These are phyloP conservation scores for Lepidium sativum DNA, from an alignment of 345 rosid species.

Conservation along the genomic window DNA sequence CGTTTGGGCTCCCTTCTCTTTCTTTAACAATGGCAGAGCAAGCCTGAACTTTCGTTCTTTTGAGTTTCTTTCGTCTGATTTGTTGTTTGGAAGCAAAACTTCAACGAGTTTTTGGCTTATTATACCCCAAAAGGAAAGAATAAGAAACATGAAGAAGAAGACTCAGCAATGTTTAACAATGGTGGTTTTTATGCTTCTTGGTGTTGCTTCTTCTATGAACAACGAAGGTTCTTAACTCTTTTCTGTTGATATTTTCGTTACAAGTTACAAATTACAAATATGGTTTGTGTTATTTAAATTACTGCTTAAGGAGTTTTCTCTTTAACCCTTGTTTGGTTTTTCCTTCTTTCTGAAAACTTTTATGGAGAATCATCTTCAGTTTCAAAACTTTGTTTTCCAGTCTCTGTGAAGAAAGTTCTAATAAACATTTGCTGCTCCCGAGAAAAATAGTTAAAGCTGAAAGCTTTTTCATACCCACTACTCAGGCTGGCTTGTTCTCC, in stretches of 20 bases:
- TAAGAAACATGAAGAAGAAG: constrained; percentile 9
- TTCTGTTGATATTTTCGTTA: not conserved
- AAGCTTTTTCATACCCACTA: constrained; percentile 11
- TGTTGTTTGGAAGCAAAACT: not conserved
- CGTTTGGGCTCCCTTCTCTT: constrained; percentile 30
- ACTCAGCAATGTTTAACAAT: constrained; percentile 18
- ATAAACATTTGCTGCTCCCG: constrained; percentile 1
- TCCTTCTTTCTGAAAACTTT: not conserved
- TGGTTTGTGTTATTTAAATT: not conserved
- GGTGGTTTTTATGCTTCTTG: constrained; percentile 20
- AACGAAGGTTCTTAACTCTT: constrained; percentile 42
- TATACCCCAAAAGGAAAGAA: constrained; percentile 7
- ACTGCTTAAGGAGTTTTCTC: not conserved
- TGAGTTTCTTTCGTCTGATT: constrained; percentile 4
- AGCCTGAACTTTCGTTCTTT: constrained; percentile 1
- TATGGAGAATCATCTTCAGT: not conserved
- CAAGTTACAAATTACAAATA: too few species aligned
- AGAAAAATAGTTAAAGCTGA: constrained; percentile 14
- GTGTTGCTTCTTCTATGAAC: constrained; percentile 38
- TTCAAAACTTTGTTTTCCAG: not conserved
- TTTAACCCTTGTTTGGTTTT: not conserved
- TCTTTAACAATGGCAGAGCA: constrained; percentile 10
- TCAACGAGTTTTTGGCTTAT: not conserved
- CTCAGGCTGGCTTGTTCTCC: constrained; percentile 5
- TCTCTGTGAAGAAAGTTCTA: not conserved